Conservation (phyloP, 805 yeast genomes). For the Zygoascus ofunaensis region DNA sequence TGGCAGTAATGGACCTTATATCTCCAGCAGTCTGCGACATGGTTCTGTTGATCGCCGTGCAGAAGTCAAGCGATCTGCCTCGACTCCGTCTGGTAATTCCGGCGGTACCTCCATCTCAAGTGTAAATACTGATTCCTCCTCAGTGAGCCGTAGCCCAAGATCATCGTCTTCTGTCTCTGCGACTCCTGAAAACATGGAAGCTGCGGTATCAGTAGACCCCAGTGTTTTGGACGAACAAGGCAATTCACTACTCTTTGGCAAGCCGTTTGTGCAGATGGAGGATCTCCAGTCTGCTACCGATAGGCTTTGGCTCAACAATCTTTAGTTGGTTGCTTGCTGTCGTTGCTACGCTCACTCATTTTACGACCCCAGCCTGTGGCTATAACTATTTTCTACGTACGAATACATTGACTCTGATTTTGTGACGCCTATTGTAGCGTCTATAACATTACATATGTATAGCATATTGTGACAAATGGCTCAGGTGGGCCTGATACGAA, state of each 20-base stretch:
- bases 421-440: too few species aligned
- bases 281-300: conserved; percentile 9
- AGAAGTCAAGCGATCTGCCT: too few species aligned
- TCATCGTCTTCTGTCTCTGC: background rate
- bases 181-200: background rate
- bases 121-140: background rate
- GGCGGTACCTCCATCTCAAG: background rate
- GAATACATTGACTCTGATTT: too few species aligned
- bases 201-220: background rate
- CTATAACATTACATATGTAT: too few species aligned
- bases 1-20: background rate
- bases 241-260: background rate
- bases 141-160: background rate
- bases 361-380: too few species aligned
- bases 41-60: background rate
- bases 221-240: background rate
- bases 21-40: background rate
- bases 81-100: background rate
- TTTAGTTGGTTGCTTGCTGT: too few species aligned
- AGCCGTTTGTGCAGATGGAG: conserved; percentile 7
- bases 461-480: too few species aligned
- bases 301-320: conserved; percentile 6
- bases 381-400: too few species aligned
- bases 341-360: too few species aligned
- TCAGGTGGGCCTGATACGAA: too few species aligned